phyloP scores from a whole-genome alignment of 2,329 filamentous ascomycete species.

The Emmonsiellopsis sp. region DNA sequence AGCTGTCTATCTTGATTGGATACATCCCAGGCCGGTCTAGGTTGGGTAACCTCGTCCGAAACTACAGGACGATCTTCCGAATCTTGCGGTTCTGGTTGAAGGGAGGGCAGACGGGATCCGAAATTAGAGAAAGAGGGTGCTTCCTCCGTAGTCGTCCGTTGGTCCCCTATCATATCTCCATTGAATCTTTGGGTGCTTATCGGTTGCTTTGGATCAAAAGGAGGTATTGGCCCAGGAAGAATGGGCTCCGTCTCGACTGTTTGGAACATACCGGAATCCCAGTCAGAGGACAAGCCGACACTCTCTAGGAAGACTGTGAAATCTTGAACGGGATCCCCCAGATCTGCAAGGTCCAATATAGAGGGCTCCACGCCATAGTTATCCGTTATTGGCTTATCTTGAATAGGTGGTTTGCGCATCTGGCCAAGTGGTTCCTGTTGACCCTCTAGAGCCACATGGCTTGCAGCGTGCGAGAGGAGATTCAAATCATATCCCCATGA shows the following conservation, averaged over 20 bases:
- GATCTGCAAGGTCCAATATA: slow-evolving; percentile 37
- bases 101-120: slow-evolving; percentile 38
- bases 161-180: slow-evolving; percentile 31
- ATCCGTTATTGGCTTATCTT: slow-evolving; percentile 32
- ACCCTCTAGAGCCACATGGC: slow-evolving; percentile 40
- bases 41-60: slow-evolving; percentile 30
- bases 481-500: slow-evolving; percentile 44
- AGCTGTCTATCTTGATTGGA: slow-evolving; percentile 38
- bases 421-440: slow-evolving; percentile 33
- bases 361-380: slow-evolving; percentile 37
- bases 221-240: slow-evolving; percentile 25
- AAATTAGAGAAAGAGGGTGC: slow-evolving; percentile 40
- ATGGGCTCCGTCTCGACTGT: slow-evolving; percentile 31
- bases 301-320: slow-evolving; percentile 41
- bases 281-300: slow-evolving; percentile 41
- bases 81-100: slow-evolving; percentile 39
- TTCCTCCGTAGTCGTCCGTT: slow-evolving; percentile 30
- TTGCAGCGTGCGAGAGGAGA: slow-evolving; percentile 40
- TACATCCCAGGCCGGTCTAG: slow-evolving; percentile 38
- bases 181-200: slow-evolving; percentile 26
- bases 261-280: slow-evolving; percentile 40
- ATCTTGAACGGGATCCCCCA: slow-evolving; percentile 41
- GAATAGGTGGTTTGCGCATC: slow-evolving; percentile 26
- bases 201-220: slow-evolving; percentile 27
- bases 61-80: slow-evolving; percentile 34